Evolutionary conservation across 2,329 filamentous ascomycete species (phyloP).

Genomic region (Stagonosporopsis cucurbitacearum): DNA sequence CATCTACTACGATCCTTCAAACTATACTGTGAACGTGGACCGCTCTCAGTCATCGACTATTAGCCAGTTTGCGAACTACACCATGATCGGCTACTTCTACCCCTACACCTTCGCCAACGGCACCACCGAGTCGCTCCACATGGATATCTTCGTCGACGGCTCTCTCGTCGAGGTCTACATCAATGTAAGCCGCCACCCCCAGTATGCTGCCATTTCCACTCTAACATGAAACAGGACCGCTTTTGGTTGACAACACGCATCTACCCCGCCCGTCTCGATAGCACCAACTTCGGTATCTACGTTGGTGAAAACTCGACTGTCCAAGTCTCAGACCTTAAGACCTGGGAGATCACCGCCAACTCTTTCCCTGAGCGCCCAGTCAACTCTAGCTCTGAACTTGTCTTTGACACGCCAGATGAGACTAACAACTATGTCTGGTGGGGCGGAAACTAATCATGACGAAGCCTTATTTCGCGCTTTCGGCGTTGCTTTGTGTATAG

Average conservation of each 20-base stretch:
- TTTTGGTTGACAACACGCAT: constrained; percentile 53
- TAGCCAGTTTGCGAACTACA: constrained; percentile 51
- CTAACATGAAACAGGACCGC: constrained; percentile 39
- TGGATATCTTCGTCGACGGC: constrained; percentile 57
- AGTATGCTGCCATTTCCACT: not conserved
- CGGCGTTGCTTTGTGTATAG: not conserved
- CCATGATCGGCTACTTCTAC: constrained; percentile 55
- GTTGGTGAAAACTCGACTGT: constrained; percentile 48
- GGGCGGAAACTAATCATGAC: constrained; percentile 46
- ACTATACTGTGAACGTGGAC: constrained; percentile 56
- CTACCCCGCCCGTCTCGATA: constrained; percentile 54
- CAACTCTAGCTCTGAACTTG: constrained; percentile 50
- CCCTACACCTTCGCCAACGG: constrained; percentile 50
- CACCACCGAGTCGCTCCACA: constrained; percentile 49
- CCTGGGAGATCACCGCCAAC: constrained; percentile 51
- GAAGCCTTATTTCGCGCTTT: not conserved
- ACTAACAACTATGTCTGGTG: constrained; percentile 57
- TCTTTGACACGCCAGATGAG: constrained; percentile 53
- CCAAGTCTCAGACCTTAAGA: constrained; percentile 44
- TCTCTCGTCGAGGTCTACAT: constrained; percentile 56
- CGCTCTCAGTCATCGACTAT: constrained; percentile 53
- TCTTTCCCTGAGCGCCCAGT: constrained; percentile 52
- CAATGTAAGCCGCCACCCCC: constrained; percentile 40
- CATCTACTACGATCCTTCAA: constrained; percentile 55
- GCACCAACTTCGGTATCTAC: constrained; percentile 53